Evolutionary conservation across 225 moss, liverwort and hornwort genomes (phyloP).

Genomic region (Thuidium tamariscinum): DNA sequence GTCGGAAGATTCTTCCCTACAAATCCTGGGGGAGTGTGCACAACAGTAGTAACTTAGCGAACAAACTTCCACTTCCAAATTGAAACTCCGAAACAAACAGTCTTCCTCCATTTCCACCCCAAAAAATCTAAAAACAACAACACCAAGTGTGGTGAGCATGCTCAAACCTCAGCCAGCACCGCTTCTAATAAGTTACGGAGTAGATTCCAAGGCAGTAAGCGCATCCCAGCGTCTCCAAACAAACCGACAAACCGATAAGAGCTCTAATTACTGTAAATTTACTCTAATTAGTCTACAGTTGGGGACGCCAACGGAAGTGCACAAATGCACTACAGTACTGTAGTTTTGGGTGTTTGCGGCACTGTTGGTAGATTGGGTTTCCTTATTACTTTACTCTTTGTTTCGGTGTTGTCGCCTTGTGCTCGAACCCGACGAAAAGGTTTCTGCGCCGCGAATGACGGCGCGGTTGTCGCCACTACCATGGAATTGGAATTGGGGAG

Average conservation of each 20-base stretch:
- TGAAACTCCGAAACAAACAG: not conserved
- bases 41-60: not conserved
- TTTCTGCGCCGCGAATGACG: not conserved
- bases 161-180: too few relatives aligned
- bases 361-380: not conserved
- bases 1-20: not conserved
- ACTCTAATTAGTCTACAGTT: not conserved
- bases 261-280: too few relatives aligned
- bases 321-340: not conserved
- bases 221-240: not conserved
- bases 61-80: not conserved
- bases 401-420: not conserved
- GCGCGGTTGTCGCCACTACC: not conserved
- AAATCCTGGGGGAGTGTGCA: not conserved
- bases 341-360: not conserved
- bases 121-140: not conserved
- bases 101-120: not conserved
- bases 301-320: not conserved
- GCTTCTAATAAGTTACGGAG: too few relatives aligned
- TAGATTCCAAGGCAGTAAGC: not conserved
- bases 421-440: not conserved
- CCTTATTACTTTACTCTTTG: not conserved
- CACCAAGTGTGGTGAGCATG: too few relatives aligned
- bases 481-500: not conserved
- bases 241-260: not conserved